Evolutionary conservation across 306 rosid species (phyloP).

Genomic region (Abrus pulchellus): DNA sequence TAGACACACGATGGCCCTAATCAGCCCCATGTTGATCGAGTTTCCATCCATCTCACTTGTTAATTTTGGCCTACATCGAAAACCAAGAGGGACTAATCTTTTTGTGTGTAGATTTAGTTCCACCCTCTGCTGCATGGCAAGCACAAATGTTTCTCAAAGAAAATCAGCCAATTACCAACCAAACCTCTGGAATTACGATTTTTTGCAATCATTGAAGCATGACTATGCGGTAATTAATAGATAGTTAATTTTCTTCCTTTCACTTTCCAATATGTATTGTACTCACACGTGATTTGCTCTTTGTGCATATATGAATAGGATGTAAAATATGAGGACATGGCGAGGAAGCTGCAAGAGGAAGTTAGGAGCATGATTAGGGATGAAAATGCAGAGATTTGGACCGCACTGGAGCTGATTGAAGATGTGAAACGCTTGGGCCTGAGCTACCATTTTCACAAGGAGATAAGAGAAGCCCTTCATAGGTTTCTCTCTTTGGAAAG

Average conservation of each 20-base stretch:
- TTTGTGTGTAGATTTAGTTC: background rate
- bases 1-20: background rate
- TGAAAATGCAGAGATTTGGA: conserved; percentile 23
- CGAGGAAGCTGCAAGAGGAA: conserved; percentile 42
- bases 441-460: conserved; percentile 49
- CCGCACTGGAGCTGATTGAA: conserved; percentile 50
- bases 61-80: background rate
- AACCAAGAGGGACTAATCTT: background rate
- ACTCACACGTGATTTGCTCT: background rate
- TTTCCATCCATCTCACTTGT: background rate
- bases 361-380: conserved; percentile 54
- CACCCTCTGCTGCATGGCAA: background rate
- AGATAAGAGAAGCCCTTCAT: conserved; percentile 49
- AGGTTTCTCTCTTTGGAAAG: conserved; percentile 12
- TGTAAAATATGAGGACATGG: background rate
- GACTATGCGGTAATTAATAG: background rate
- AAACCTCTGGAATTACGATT: background rate
- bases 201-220: background rate
- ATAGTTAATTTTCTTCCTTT: no score
- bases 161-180: conserved; percentile 2
- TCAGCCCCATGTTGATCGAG: background rate
- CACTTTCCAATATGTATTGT: background rate
- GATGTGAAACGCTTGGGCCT: conserved; percentile 57
- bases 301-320: conserved; percentile 33
- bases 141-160: background rate